Percentiles rank a stretch among this genome's conserved stretches.
These are phyloP conservation scores for Glebionis coronaria DNA, from an alignment of 129 eudicot species.

Conservation along the genomic window DNA sequence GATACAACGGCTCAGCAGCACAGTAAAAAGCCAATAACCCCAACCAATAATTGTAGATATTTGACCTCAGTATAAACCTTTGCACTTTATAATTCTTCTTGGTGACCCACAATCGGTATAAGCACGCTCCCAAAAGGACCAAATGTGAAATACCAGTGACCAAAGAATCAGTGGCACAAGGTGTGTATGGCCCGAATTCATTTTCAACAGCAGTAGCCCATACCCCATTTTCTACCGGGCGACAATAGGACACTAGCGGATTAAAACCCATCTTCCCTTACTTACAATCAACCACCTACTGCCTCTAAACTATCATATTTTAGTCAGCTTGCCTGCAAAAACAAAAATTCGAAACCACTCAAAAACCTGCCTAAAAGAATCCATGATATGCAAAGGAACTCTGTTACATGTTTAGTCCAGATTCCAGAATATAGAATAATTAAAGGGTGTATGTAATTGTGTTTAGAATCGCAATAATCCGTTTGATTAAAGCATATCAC, in stretches of 20 bases:
- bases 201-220: constrained; percentile 75
- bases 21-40: constrained; percentile 64
- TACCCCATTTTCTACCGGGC: constrained; percentile 72
- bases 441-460: too few species aligned
- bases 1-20: constrained; percentile 70
- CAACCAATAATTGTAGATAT: constrained; percentile 62
- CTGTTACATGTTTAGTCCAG: too few species aligned
- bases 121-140: constrained; percentile 61
- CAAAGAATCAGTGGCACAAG: constrained; percentile 76
- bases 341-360: constrained; percentile 2
- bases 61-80: constrained; percentile 63
- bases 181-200: constrained; percentile 85
- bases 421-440: too few species aligned
- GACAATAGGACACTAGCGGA: constrained; percentile 69
- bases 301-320: constrained; percentile 20
- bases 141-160: constrained; percentile 68
- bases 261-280: constrained; percentile 51
- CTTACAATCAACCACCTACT: constrained; percentile 4
- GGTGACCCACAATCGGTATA: constrained; percentile 62
- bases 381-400: neutral
- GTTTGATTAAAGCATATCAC: too few species aligned
- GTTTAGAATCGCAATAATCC: too few species aligned
- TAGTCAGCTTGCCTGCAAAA: constrained; percentile 24
- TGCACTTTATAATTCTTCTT: constrained; percentile 53
- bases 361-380: neutral